phyloP scores from a whole-genome alignment of 2,329 filamentous ascomycete species.

The Exophiala spinifera region DNA sequence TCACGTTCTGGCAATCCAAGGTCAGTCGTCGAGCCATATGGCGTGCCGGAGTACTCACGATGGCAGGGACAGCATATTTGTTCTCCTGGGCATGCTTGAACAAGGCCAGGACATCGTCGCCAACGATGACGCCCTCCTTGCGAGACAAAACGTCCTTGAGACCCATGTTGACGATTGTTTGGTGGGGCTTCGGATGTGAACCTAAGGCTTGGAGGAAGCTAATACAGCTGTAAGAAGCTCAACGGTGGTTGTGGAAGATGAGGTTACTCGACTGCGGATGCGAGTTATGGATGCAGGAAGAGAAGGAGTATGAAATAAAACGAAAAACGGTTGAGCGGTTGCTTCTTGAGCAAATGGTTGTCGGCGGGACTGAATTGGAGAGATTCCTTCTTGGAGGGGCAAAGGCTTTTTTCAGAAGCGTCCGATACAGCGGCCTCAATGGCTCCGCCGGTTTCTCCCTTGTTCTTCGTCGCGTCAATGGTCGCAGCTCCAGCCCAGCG shows the following conservation, averaged over 20 bases:
- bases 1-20: conserved; percentile 65
- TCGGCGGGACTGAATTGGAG: not conserved
- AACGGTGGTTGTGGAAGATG: not conserved
- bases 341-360: not conserved
- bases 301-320: not conserved
- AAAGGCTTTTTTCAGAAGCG: not conserved
- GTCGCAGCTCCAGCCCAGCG: not conserved
- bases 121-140: conserved; percentile 65
- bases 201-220: not conserved
- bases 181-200: conserved; percentile 10
- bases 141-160: conserved; percentile 56
- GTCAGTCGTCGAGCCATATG: conserved; percentile 7
- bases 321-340: not conserved
- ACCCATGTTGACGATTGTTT: conserved; percentile 33
- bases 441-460: conserved; percentile 8
- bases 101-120: conserved; percentile 65
- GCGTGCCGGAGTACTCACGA: conserved; percentile 47
- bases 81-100: conserved; percentile 90
- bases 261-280: not conserved
- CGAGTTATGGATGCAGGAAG: not conserved
- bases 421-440: no score
- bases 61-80: conserved; percentile 82
- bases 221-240: not conserved
- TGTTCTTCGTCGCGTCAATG: not conserved
- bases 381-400: not conserved